A percentile compares a stretch with the other conserved stretches of the same genome.
Evolutionary conservation across 2,329 filamentous ascomycete species (phyloP).

Genomic region (Fusarium sp.): DNA sequence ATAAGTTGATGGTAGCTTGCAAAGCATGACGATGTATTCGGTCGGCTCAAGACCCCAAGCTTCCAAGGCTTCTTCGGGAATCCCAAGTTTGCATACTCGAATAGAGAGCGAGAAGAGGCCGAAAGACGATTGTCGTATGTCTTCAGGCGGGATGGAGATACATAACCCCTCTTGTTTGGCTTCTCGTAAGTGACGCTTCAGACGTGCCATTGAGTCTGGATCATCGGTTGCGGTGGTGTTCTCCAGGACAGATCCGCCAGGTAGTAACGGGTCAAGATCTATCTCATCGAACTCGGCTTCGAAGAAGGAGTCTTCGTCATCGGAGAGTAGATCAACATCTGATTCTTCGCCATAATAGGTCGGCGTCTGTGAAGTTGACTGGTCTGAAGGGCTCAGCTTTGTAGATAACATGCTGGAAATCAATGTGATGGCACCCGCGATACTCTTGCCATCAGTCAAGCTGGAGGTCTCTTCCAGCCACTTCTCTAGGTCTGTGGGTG

Average conservation of each 20-base stretch:
- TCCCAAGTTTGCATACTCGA: constrained; percentile 74
- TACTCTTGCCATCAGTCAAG: constrained; percentile 48
- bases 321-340: constrained; percentile 20
- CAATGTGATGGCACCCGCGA: constrained; percentile 32
- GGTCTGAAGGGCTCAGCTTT: constrained; percentile 15
- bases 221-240: neutral
- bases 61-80: constrained; percentile 79
- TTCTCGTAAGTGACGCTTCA: constrained; percentile 57
- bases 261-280: constrained; percentile 30
- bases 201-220: constrained; percentile 7
- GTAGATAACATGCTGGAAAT: constrained; percentile 29
- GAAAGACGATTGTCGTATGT: constrained; percentile 55
- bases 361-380: neutral
- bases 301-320: constrained; percentile 17
- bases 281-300: constrained; percentile 33
- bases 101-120: constrained; percentile 73
- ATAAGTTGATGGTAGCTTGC: constrained; percentile 74
- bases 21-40: constrained; percentile 80
- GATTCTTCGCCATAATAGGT: neutral
- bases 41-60: constrained; percentile 77
- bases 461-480: constrained; percentile 56
- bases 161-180: constrained; percentile 76
- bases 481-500: constrained; percentile 54
- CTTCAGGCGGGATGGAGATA: constrained; percentile 70
- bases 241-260: neutral